Evolutionary conservation across 1,284 basidiomycete genomes (phyloP), one percentile per base, ranked within the genome.

Genomic region (Apiotrichum brassicae): DNA sequence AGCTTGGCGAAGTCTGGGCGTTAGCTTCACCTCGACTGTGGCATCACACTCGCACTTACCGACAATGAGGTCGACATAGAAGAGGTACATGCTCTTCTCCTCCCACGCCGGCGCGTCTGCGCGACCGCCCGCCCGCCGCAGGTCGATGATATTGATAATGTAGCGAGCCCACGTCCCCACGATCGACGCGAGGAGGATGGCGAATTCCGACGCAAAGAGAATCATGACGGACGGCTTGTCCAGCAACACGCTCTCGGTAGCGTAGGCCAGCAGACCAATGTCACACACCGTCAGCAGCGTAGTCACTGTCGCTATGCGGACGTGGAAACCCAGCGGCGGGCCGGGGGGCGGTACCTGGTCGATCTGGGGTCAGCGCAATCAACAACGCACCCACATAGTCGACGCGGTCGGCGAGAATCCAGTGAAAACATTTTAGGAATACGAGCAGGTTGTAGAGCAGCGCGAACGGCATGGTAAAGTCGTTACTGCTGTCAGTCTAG

Each of bases 381-480:
- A 14, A 1, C 28, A 30, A 30, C 8, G 14, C 28, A 77, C 84
- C 58, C 59, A 93, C 92, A 79, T 88, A 93, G 80, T 98, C 95
- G 46, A 98, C 87, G 37, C 95, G 82, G 68, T 97, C 94, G 3
- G 84, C 83, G 51, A 91, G 82, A 26, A 99, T 80, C 93, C 93
- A 97, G 71, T 99, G 95, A 72, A 98, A 98, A 48, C 89, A 91
- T 70, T 97, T 97, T 62, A 97, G 80, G 63, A 97, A 94, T 14
- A 97, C 81, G 19, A 99, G 76, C 58, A 90, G 82, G 18, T 87
- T 85, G 66, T 97, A 97, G 81, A 97, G 87, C 58, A 93, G 76
- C 32, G 85, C 85, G 68, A 97, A 97, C 1, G 84, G 82, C n/a
- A 86, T 81, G 71, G 95, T 87, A 70, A 92, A 90, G 71, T 91